Base-by-base conservation (phyloP, 1,139 yeast species). In the Lodderomyces parapsilosis region DNA sequence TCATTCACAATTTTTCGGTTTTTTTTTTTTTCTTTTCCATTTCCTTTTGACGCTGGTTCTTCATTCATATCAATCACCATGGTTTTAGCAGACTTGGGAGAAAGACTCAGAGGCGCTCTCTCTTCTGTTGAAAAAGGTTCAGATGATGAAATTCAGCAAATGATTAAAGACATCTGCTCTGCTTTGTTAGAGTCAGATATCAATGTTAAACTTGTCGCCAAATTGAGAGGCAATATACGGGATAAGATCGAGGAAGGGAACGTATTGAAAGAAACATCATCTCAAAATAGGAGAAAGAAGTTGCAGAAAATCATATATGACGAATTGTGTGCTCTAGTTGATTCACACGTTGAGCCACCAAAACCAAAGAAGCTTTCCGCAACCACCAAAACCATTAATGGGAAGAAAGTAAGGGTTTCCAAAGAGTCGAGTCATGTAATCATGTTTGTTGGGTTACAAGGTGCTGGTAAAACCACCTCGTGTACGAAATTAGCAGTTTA, bases 381-480 rank as follows among this genome's bases (percentile, higher is more conserved):
- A 1, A 41, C 48, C 47, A 51, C 56, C 8, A 62, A 58, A 39
- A 55, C 58, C 23, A 58, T 60, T 20, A 58, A 59, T 22, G 70
- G 73, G 25, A 64, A 63, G 27, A 65, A 65, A 38, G 63, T 61
- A 46, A 60, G 58, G 49, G 59, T 62, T 3, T 52, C 61, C 2
- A 55, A 56, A 31, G 62, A 59, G 18, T 60, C 60, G 30, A 63
- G 72, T 35, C 74, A 73, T 50, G 87, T 91, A 22, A 86, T 93
- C 51, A 93, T 93, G 99, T 87, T 93, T 76, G 99, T 93, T 44
- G 99, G 99, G 58, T 74, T 93, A 49, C 99, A 94, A 63, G 99
- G 99, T 71, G 95, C 98, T 8, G 99, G 99, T 78, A 93, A 93
- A 63, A 93, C 99, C 22, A 93, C 99, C 0, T 83, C 97, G 2